phyloP scores from a whole-genome alignment of 352 stramenopile genomes.

The Thalassiosira pacifica region DNA sequence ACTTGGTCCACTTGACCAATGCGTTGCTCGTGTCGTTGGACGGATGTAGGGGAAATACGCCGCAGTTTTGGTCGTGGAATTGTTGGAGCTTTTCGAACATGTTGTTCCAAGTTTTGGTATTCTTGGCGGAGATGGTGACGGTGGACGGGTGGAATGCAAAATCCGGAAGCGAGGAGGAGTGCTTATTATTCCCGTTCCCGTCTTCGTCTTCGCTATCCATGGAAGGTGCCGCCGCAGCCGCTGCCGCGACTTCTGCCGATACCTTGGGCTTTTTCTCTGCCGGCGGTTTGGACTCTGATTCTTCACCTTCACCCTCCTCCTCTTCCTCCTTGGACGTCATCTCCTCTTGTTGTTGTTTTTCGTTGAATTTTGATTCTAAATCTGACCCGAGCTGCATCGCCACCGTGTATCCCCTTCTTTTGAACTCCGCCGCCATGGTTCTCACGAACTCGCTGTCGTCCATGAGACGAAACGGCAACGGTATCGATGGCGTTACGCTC shows the following conservation, averaged over 20 bases:
- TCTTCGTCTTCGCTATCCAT: too few relatives aligned
- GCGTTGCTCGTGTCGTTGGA: not conserved
- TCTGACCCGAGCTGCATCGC: conserved; percentile 13
- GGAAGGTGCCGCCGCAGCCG: too few relatives aligned
- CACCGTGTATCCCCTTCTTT: conserved; percentile 13
- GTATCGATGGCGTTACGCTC: not conserved
- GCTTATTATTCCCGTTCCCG: too few relatives aligned
- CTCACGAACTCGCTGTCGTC: conserved; percentile 18
- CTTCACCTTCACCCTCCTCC: not conserved
- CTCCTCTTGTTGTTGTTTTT: too few relatives aligned
- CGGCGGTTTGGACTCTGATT: not conserved
- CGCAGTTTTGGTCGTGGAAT: not conserved
- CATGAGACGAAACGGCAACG: not conserved
- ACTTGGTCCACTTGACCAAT: conserved; percentile 23
- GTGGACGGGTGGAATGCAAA: conserved; percentile 40
- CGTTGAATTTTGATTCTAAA: too few relatives aligned
- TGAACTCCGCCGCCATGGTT: conserved; percentile 12
- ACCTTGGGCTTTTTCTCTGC: conserved; percentile 20
- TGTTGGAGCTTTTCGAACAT: not conserved
- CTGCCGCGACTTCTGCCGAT: not conserved
- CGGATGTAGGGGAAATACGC: not conserved
- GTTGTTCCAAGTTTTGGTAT: conserved; percentile 25
- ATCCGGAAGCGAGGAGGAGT: conserved; percentile 23
- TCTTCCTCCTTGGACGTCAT: too few relatives aligned
- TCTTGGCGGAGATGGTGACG: not conserved